Conservation (phyloP, 2,329 filamentous ascomycete genomes). For the Byssoonygena ceratinophila region DNA sequence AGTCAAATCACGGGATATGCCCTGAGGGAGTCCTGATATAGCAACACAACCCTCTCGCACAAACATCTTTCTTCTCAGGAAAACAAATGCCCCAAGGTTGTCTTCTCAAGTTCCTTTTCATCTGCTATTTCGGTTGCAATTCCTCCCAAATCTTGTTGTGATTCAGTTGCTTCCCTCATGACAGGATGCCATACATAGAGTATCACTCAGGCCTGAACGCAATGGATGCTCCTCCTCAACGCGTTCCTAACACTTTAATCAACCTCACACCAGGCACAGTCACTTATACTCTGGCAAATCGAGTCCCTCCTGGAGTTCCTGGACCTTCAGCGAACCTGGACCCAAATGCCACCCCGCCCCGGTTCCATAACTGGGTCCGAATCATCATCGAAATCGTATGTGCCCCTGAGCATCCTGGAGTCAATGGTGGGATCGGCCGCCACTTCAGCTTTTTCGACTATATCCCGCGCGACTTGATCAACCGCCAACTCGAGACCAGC, state of each 20-base stretch:
- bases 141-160: background rate
- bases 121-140: background rate
- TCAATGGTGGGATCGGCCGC: conserved; percentile 8
- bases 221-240: conserved; percentile 1
- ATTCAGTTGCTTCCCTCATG: background rate
- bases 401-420: conserved; percentile 8
- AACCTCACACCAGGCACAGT: background rate
- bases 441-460: conserved; percentile 8
- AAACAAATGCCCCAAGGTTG: background rate
- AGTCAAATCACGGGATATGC: conserved; percentile 7
- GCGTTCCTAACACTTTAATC: background rate
- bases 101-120: background rate
- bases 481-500: background rate
- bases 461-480: conserved; percentile 8
- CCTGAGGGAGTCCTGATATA: background rate
- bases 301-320: background rate
- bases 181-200: background rate
- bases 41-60: conserved; percentile 6
- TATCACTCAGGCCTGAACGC: background rate
- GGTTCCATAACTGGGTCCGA: background rate
- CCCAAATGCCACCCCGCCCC: background rate
- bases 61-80: background rate
- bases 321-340: background rate
- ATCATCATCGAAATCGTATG: conserved; percentile 8
- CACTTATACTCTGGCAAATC: background rate